A percentile compares a stretch with the other conserved stretches of the same genome.
These are phyloP conservation scores for Kazachstania taianensis DNA, from an alignment of 805 yeast species.

Conservation along the genomic window DNA sequence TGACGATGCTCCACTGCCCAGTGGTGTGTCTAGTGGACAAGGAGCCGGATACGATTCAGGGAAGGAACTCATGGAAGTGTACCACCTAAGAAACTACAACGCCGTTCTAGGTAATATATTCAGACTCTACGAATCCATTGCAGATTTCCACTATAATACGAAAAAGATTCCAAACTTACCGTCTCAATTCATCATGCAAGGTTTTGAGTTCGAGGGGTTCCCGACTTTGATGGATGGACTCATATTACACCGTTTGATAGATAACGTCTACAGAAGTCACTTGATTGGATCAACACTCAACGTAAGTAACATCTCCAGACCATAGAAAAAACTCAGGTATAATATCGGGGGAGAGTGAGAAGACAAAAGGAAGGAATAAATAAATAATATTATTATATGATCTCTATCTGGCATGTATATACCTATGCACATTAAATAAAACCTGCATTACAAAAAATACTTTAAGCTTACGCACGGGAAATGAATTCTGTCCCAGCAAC, in stretches of 20 bases:
- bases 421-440: too few species aligned
- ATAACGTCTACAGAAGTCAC: slow-evolving; percentile 21
- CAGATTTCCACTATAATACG: slow-evolving; percentile 24
- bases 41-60: slow-evolving; percentile 12
- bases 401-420: too few species aligned
- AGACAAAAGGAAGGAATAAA: too few species aligned
- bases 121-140: slow-evolving; percentile 25
- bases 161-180: slow-evolving; percentile 16
- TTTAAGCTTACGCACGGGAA: too few species aligned
- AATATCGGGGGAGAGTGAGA: neutral
- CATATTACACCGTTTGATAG: slow-evolving; percentile 19
- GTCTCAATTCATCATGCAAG: slow-evolving; percentile 19
- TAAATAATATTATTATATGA: too few species aligned
- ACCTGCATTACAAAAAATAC: neutral
- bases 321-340: neutral
- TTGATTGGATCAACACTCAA: slow-evolving; percentile 15
- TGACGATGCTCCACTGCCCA: slow-evolving; percentile 8
- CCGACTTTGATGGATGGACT: slow-evolving; percentile 25
- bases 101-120: slow-evolving; percentile 25
- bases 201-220: slow-evolving; percentile 24
- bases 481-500: too few species aligned
- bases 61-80: slow-evolving; percentile 25
- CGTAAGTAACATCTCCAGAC: slow-evolving; percentile 9
- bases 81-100: slow-evolving; percentile 26
- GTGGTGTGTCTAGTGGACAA: neutral